These are phyloP conservation scores for Mycena sp. DNA, from an alignment of 1,284 basidiomycete species.

Conservation along the genomic window DNA sequence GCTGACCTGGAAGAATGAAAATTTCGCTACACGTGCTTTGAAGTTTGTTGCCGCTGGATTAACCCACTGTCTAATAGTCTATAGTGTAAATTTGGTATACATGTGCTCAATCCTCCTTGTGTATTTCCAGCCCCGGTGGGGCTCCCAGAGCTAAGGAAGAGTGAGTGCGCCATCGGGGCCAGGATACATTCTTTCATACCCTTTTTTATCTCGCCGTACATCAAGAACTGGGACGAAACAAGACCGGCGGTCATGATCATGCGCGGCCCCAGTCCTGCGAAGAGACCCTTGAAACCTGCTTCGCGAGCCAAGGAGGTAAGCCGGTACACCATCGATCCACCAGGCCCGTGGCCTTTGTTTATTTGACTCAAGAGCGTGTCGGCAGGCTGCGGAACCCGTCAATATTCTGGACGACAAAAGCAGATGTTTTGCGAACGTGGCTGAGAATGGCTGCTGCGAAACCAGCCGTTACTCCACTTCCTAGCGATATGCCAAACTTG, in stretches of 20 bases:
- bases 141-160: slow-evolving; percentile 74
- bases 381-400: slow-evolving; percentile 57
- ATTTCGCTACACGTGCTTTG: too few relatives aligned
- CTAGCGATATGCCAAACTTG: slow-evolving; percentile 77
- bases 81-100: too few relatives aligned
- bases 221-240: slow-evolving; percentile 82
- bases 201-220: slow-evolving; percentile 79
- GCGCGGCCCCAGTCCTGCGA: slow-evolving; percentile 86
- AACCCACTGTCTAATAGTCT: too few relatives aligned
- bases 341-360: slow-evolving; percentile 88
- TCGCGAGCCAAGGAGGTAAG: slow-evolving; percentile 61
- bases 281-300: slow-evolving; percentile 80
- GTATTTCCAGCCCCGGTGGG: slow-evolving; percentile 78
- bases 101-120: slow-evolving; percentile 61
- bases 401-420: background rate
- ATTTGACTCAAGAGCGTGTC: slow-evolving; percentile 81
- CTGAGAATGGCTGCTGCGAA: slow-evolving; percentile 89
- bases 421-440: slow-evolving; percentile 65
- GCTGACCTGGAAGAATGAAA: background rate
- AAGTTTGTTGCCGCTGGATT: too few relatives aligned
- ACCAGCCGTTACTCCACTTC: slow-evolving; percentile 87
- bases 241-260: slow-evolving; percentile 89
- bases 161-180: slow-evolving; percentile 70
- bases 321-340: slow-evolving; percentile 76
- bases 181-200: slow-evolving; percentile 67